Evolutionary conservation across 1,139 yeast genomes (phyloP).

Genomic region (Hemisphaericaspora xylofermentans): DNA sequence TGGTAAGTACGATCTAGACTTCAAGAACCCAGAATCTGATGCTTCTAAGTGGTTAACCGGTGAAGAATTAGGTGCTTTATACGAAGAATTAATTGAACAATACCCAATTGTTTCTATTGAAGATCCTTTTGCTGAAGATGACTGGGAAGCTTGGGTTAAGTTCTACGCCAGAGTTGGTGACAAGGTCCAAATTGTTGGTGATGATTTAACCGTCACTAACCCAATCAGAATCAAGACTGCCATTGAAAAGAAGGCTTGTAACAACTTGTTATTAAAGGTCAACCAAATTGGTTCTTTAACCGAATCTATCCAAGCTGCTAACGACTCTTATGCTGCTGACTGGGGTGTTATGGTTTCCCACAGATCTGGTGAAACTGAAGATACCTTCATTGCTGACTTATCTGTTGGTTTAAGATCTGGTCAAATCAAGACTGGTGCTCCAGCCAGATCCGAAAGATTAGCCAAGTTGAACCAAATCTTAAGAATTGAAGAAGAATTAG

Average conservation of each 20-base stretch:
- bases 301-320: slow-evolving; percentile 91
- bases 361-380: slow-evolving; percentile 99
- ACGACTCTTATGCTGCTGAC: slow-evolving; percentile 84
- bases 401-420: slow-evolving; percentile 96
- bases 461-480: slow-evolving; percentile 96
- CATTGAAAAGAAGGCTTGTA: slow-evolving; percentile 90
- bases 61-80: slow-evolving; percentile 78
- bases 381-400: slow-evolving; percentile 94
- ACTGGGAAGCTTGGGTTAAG: slow-evolving; percentile 96
- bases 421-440: slow-evolving; percentile 99
- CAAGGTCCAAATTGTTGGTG: slow-evolving; percentile 87
- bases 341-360: slow-evolving; percentile 99
- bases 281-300: slow-evolving; percentile 92
- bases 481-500: slow-evolving; percentile 96
- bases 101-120: slow-evolving; percentile 97
- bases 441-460: slow-evolving; percentile 98
- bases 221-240: slow-evolving; percentile 90
- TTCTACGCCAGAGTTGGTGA: slow-evolving; percentile 69
- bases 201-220: slow-evolving; percentile 97
- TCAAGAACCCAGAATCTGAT: slow-evolving; percentile 93
- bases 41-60: slow-evolving; percentile 86
- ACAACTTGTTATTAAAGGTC: slow-evolving; percentile 91
- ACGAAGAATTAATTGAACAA: slow-evolving; percentile 72
- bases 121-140: slow-evolving; percentile 98
- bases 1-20: slow-evolving; percentile 94